Base-by-base conservation (phyloP, 306 rosid genomes). In the Potentilla sterilis region DNA sequence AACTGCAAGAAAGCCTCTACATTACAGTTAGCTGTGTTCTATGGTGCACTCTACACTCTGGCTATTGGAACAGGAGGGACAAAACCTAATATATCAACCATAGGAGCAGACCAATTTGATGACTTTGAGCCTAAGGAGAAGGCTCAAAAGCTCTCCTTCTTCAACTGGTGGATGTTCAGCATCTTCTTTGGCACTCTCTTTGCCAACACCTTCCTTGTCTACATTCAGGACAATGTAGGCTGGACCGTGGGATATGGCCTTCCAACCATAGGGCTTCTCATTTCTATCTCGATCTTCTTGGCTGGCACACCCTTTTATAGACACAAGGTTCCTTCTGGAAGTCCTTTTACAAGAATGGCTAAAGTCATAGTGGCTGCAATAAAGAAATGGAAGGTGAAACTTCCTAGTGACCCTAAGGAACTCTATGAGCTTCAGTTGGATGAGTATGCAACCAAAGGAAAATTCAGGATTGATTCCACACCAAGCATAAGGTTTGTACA, bases 91-190 rank as follows among this genome's bases (percentile, higher is more conserved):
- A 94, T 94, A n/a, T 94, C 97, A 11, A 90, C 98, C 47, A 88
- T 92, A 38, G 98, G 98, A 1, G 97, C 98, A 4, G 98, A 95
- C 80, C 98, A 95, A 34, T 95, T 95, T 57, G 98, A 95, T 58
- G 97, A 95, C 6, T 92, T 92, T 37, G 65, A 95, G 38, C 90
- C 92, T 6, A 70, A 82, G 63, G 98, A 95, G 86, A 95, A 95
- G 77, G 75, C 78, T 9, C 84, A 84, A 0, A 95, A 95, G 73
- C 87, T 89, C 2, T 95, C 97, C 3, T 95, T 95, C 87, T 95
- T 95, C 87, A 95, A 95, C 24, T 95, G 98, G 98, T 94, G 98
- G 98, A 90, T 92, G 97, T 94, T 94, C 52, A 94, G 97, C 71
- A 88, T 96, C 24, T 94, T 94, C 84, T 75, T 88, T 12, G 97